Evolutionary conservation across 169 alveolate genomes (phyloP).

Genomic region (Amoebophrya sp.): DNA sequence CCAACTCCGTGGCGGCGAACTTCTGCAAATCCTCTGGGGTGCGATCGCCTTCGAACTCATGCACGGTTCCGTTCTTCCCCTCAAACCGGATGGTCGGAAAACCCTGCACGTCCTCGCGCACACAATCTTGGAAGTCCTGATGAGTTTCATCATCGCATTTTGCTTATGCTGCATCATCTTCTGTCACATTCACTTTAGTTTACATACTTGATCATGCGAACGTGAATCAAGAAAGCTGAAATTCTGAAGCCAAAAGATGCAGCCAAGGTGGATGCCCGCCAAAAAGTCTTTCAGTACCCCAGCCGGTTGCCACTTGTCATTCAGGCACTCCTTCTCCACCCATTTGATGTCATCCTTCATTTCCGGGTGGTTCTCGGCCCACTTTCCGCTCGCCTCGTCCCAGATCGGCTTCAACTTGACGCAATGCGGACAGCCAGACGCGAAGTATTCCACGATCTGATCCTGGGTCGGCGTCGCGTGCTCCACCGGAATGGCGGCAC

Average conservation of each 20-base stretch:
- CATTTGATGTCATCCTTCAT: neutral
- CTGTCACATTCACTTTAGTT: no score
- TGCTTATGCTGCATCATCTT: no score
- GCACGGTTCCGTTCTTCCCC: neutral
- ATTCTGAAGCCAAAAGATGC: no score
- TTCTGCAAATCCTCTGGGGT: neutral
- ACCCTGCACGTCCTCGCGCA: neutral
- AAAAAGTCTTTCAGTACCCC: no score
- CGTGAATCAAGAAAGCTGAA: no score
- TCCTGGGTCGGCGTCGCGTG: neutral
- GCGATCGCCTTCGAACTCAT: neutral
- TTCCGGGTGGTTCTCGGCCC: neutral
- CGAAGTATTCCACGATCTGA: neutral
- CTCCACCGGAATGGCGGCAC: neutral
- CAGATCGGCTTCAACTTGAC: neutral
- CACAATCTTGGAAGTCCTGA: neutral
- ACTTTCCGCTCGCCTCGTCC: neutral
- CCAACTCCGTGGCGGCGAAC: neutral
- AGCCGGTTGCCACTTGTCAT: neutral
- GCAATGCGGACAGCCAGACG: neutral
- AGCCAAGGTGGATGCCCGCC: no score
- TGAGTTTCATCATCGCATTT: no score
- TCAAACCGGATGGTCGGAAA: neutral
- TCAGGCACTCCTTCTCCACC: neutral
- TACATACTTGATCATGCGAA: no score